phyloP scores from a whole-genome alignment of 257 asterid species.

The Nicotiana undulata region DNA sequence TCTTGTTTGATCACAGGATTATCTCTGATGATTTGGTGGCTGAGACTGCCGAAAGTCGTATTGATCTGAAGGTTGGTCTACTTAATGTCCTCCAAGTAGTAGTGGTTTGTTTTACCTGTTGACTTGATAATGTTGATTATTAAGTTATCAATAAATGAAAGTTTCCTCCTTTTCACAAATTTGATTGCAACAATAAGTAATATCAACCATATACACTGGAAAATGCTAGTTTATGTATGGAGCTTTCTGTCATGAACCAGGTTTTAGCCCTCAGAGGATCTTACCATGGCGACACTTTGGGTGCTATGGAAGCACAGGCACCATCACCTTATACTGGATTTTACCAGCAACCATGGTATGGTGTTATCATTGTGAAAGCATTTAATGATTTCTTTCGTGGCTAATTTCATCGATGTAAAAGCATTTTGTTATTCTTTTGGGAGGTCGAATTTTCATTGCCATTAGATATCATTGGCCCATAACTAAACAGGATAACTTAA shows the following conservation, averaged over 20 bases:
- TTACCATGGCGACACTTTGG: constrained; percentile 98
- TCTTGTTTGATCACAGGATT: constrained; percentile 54
- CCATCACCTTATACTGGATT: constrained; percentile 93
- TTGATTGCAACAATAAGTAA: background rate
- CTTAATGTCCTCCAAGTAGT: background rate
- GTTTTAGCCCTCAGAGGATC: constrained; percentile 94
- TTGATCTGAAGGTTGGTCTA: constrained; percentile 63
- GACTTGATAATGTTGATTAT: background rate
- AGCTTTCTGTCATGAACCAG: constrained; percentile 26
- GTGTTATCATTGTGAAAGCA: constrained; percentile 1
- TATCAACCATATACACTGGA: background rate
- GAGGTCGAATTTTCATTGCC: background rate
- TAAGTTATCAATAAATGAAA: too few relatives aligned
- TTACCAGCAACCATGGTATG: constrained; percentile 98
- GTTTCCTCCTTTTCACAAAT: background rate
- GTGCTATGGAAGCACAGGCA: constrained; percentile 99
- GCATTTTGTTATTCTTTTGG: background rate
- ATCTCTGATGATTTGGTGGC: constrained; percentile 28
- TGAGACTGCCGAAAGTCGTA: constrained; percentile 23
- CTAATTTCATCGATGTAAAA: background rate
- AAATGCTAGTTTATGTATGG: constrained; percentile 7
- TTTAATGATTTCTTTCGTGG: background rate
- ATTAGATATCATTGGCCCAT: background rate
- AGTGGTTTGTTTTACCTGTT: background rate
- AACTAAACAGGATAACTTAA: background rate